Evolutionary conservation across 495 filamentous ascomycete genomes (phyloP).

Genomic region (Cetradonia linearis): DNA sequence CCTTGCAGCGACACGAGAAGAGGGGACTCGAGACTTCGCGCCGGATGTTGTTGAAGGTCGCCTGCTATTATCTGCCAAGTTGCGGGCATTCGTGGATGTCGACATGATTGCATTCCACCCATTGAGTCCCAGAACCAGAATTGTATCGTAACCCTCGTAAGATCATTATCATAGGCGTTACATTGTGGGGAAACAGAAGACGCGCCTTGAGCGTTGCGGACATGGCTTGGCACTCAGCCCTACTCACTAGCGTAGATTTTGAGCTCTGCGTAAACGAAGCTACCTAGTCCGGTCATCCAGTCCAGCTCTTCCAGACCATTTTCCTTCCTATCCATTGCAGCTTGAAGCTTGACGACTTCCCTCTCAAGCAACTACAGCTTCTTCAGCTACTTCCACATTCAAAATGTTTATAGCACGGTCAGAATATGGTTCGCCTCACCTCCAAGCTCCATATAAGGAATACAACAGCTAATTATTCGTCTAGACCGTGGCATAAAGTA

Average conservation of each 20-base stretch:
- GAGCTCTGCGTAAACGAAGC: constrained; percentile 13
- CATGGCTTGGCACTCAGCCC: constrained; percentile 14
- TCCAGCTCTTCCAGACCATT: not conserved
- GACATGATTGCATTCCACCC: constrained; percentile 17
- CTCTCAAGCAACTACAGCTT: not conserved
- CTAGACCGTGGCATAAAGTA: constrained; percentile 99
- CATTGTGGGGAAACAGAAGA: not conserved
- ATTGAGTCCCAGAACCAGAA: not conserved
- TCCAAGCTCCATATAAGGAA: constrained; percentile 30
- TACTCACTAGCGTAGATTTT: constrained; percentile 5
- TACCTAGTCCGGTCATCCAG: not conserved
- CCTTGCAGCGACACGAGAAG: constrained; percentile 17
- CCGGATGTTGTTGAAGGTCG: constrained; percentile 19
- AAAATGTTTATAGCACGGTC: constrained; percentile 99
- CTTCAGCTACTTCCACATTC: constrained; percentile 21
- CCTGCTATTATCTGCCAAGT: constrained; percentile 17
- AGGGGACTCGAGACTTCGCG: constrained; percentile 22
- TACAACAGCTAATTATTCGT: constrained; percentile 25
- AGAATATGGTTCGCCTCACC: constrained; percentile 71
- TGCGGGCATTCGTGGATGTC: constrained; percentile 15
- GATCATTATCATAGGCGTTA: constrained; percentile 7
- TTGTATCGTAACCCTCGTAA: constrained; percentile 9
- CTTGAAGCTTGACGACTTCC: not conserved
- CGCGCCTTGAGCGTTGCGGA: not conserved
- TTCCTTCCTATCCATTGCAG: not conserved